Base-by-base conservation (phyloP, 331 rosid species). In the Spiraea crenata region DNA sequence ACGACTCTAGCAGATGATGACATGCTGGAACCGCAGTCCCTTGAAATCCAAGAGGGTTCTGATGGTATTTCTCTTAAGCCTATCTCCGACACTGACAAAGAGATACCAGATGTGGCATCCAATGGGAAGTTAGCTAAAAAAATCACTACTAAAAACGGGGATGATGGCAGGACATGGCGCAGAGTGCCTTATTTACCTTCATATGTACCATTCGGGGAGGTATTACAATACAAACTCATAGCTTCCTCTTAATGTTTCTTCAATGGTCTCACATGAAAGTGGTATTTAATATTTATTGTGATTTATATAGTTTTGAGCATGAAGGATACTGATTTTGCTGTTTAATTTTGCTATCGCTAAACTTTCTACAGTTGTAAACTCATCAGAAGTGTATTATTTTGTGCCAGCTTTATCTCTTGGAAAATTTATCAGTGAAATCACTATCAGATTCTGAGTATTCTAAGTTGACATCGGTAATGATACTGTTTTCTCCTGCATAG, bases 161-260 rank as follows among this genome's bases (percentile, higher is more conserved):
- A 83, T 79, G 84, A 83, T 79, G 84, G 75, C 44, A 62, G 81
- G 78, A 77, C 77, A 46, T 93, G 99, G 99, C 86, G 82, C 19
- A 83, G 81, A 78, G 92, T 89, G 71, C 97, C 99, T 46, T 93
- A 86, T 68, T 86, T 93, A 76, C 99, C 99, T 81, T 93, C 97
- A 35, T 93, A 93, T 70, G 95, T 93, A 47, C 99, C 99, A 79
- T 93, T 93, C 51, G 99, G 97, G 54, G 87, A 93, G 97, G 99
- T 91, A 82, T 57, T 57, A 65, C 73, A 41, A 7, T 69, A 40
- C 62, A 25, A 58, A 61, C 47, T 42, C 71, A 60, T 8, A 45
- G 39, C 48, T 34, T 5, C 44, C 51, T 64, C 19, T 55, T 62
- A 31, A 19, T 68, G 17, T 1, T 39, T 19, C 25, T 1, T 13